Evolutionary conservation across 2,329 filamentous ascomycete genomes (phyloP).

Genomic region (Fusarium solani-melongenae): DNA sequence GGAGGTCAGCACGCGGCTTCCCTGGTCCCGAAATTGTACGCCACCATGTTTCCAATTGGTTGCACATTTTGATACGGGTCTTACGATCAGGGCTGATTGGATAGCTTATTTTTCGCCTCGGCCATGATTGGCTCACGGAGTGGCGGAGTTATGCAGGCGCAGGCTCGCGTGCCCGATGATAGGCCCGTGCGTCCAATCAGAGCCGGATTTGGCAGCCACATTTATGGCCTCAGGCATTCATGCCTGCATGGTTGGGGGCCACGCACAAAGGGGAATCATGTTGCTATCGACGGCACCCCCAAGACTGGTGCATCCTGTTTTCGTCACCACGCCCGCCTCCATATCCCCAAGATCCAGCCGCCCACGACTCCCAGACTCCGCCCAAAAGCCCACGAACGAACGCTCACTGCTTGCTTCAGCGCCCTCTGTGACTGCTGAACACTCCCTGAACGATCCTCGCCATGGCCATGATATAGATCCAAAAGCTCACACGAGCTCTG

Average conservation of each 20-base stretch:
- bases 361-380: conserved; percentile 23
- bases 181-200: conserved; percentile 29
- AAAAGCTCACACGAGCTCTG: conserved; percentile 42
- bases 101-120: background rate
- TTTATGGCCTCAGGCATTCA: conserved; percentile 39
- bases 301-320: conserved; percentile 38
- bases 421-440: conserved; percentile 36
- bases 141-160: conserved; percentile 30
- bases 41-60: conserved; percentile 18
- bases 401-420: conserved; percentile 34
- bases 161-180: conserved; percentile 35
- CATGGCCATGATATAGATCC: conserved; percentile 44
- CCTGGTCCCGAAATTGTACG: conserved; percentile 4
- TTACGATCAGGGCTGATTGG: background rate
- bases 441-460: conserved; percentile 22
- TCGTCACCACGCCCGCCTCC: conserved; percentile 40
- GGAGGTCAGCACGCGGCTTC: background rate
- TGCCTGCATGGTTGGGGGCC: conserved; percentile 34
- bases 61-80: conserved; percentile 1
- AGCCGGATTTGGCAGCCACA: background rate
- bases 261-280: conserved; percentile 9
- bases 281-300: conserved; percentile 44
- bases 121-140: conserved; percentile 31
- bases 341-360: conserved; percentile 27
- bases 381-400: conserved; percentile 22